Evolutionary conservation across 345 rosid species (phyloP).

Genomic region (Ceriops tagal): DNA sequence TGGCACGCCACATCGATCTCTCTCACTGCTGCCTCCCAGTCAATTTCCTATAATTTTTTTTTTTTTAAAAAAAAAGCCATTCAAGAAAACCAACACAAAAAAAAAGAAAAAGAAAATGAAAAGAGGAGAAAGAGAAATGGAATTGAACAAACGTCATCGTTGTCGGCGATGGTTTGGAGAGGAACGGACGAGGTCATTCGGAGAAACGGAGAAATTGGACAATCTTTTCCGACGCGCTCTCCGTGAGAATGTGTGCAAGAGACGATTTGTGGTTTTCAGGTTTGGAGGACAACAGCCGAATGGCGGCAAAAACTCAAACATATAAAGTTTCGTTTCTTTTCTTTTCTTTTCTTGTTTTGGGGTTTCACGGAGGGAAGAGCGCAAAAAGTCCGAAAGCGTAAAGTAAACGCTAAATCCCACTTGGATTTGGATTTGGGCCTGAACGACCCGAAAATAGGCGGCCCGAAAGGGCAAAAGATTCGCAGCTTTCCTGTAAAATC

Average conservation of each 20-base stretch:
- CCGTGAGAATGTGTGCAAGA: not conserved
- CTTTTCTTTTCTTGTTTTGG: too few species aligned
- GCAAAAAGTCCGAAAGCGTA: not conserved
- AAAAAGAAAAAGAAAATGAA: not conserved
- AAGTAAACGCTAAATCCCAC: not conserved
- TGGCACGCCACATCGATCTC: conserved; percentile 73
- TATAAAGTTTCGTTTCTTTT: too few species aligned
- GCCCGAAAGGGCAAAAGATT: too few species aligned
- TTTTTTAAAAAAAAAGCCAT: not conserved
- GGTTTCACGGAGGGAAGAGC: not conserved
- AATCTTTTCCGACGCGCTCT: not conserved
- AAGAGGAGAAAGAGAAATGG: not conserved
- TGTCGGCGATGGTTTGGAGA: conserved; percentile 33
- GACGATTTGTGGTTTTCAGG: not conserved
- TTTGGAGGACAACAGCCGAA: not conserved
- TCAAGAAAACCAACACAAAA: not conserved
- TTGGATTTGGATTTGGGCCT: too few species aligned
- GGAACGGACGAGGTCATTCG: conserved; percentile 41
- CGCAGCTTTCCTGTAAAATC: too few species aligned
- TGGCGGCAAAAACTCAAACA: conserved; percentile 41
- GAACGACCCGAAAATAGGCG: too few species aligned
- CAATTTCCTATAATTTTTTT: conserved; percentile 45
- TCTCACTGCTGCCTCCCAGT: conserved; percentile 94
- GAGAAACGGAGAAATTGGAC: not conserved
- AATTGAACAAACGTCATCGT: conserved; percentile 42